Evolutionary conservation across 2,329 filamentous ascomycete species (phyloP), one percentile per base, ranked within the genome.

Genomic region (Fusarium poae): DNA sequence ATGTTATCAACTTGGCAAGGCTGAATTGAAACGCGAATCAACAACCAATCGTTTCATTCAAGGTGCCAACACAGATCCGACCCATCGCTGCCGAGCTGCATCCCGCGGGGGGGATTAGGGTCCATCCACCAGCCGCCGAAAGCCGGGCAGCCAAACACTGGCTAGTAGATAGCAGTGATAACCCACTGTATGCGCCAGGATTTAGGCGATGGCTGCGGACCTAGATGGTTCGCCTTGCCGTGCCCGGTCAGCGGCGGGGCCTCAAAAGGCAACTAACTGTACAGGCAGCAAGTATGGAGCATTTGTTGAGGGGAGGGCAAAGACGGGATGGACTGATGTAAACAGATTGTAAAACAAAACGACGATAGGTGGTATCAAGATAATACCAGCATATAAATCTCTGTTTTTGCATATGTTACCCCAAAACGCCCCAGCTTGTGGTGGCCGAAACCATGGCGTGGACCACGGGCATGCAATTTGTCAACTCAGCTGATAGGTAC

Each of bases 191-290:
- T 53, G 51, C 68, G 42, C 23, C 44, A 56, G 57, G 50, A 58
- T 57, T 67, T 63, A 35, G 56, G 51, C 66, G 68, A 72, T 68
- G 53, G n/a, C 40, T 56, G 65, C 67, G 68, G 70, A n/a, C n/a
- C n/a, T n/a, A 57, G 62, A 60, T 63, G 43, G 68, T 74, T 72
- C 70, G 72, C 72, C 72, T 62, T 74, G 67, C 49, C 52, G 45
- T 70, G n/a, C n/a, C n/a, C n/a, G 57, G 54, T 62, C 45, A 44
- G 39, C 39, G 42, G 59, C 46, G 56, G 51, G 54, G 66, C 58
- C 63, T 73, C 53, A 67, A 60, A 65, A 48, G 51, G 48, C 55
- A 29, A 61, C 39, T 52, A 27, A 61, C 40, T n/a, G 21, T 25
- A 27, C 11, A 27, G 21, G 18, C 15, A 11, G 23, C 50, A 21